These are phyloP conservation scores for Marchantia paleacea DNA, from an alignment of 225 moss, liverwort and hornwort genomes.

Conservation along the genomic window DNA sequence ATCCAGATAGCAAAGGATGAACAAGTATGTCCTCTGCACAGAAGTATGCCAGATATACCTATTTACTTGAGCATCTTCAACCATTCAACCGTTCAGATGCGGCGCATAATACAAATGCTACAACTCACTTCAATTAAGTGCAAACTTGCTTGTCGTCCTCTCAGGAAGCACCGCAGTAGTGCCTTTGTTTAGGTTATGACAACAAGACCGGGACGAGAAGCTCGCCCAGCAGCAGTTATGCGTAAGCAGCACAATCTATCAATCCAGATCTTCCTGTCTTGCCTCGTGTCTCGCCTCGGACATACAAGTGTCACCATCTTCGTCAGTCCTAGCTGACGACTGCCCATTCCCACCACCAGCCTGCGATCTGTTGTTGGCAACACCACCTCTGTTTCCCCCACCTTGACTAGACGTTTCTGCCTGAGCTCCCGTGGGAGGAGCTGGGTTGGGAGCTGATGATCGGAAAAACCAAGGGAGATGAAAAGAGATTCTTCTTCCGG, in stretches of 20 bases:
- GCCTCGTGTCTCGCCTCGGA: constrained; percentile 57
- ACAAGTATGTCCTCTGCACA: constrained; percentile 24
- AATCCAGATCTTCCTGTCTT: constrained; percentile 56
- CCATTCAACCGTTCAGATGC: constrained; percentile 31
- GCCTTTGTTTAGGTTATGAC: constrained; percentile 14
- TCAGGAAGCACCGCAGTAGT: constrained; percentile 22
- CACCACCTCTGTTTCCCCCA: constrained; percentile 34
- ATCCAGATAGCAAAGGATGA: constrained; percentile 33
- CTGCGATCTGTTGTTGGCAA: constrained; percentile 38
- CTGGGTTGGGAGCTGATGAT: constrained; percentile 45
- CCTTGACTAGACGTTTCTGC: constrained; percentile 67
- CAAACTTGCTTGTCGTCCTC: constrained; percentile 33
- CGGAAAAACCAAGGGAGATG: constrained; percentile 84
- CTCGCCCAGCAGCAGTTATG: constrained; percentile 9
- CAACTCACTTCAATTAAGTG: constrained; percentile 41
- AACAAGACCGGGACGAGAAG: constrained; percentile 18
- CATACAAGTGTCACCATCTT: constrained; percentile 49
- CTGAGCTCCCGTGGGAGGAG: constrained; percentile 47
- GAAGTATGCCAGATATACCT: constrained; percentile 31
- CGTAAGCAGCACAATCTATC: constrained; percentile 18
- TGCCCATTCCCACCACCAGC: constrained; percentile 40
- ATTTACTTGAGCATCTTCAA: constrained; percentile 40
- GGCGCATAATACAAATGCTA: constrained; percentile 42
- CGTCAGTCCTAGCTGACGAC: constrained; percentile 46
- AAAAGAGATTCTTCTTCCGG: constrained; percentile 70